Evolutionary conservation across 176 grass and related monocot genomes (phyloP), one percentile per base, ranked within the genome.

Genomic region (Melocanna baccifera): DNA sequence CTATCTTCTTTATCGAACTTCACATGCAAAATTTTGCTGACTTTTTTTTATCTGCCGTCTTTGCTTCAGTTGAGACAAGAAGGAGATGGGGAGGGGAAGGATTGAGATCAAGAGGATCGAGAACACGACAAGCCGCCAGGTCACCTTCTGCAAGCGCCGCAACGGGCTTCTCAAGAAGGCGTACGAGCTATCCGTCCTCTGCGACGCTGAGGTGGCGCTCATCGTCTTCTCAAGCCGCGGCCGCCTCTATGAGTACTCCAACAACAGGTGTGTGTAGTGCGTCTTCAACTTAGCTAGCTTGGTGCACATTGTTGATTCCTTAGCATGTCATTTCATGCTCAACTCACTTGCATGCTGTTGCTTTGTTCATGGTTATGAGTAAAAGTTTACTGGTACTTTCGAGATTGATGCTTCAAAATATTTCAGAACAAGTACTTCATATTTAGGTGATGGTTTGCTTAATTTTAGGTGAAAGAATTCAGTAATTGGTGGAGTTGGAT

Each of bases 221-320:
- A 82, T 94, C 84, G 89, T 97, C 82, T 97, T 93, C 92, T 97
- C 95, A 13, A 97, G 76, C 89, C 89, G 89, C 5, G 95, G 95
- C 62, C 92, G 95, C 78, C 95, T 97, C 91, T 97, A 94, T 2
- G 95, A 97, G 85, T 97, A 97, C 85, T 79, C 95, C 86, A 97
- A 97, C 92, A 93, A 76, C 89, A 97, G 91, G 95, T 97, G 7
- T 76, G 26, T 69, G 26, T 12, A 36, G 9, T 14, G 5, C 3
- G 55, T 67, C 69, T 36, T 42, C 69, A 6, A 20, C 34, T 32
- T 62, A n/a, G 6, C 46, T 59, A 26, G 32, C 55, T 12, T 53
- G 65, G 57, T 73, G 41, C 29, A 71, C 46, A 62, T 61, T 55
- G 32, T 22, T 20, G 32, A 4, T 56, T 81, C 45, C 14, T 78